Base-by-base conservation (phyloP, 345 rosid genomes). In the Clausena lansium region DNA sequence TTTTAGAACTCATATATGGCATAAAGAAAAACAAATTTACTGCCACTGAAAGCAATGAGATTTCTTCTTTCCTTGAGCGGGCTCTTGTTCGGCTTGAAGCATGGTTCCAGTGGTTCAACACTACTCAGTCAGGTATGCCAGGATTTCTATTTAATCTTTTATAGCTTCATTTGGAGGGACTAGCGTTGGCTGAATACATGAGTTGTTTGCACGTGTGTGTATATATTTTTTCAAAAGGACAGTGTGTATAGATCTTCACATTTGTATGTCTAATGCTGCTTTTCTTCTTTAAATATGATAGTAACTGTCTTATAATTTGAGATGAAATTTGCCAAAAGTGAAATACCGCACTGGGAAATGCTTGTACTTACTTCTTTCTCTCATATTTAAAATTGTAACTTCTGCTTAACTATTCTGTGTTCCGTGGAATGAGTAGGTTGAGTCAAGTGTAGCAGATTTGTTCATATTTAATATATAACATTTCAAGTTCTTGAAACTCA, bases 71-170 rank as follows among this genome's bases (percentile, higher is more conserved):
- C 84, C 84, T 95, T 25, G 87, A 84, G 35, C 82, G 83, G 61
- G 99, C 98, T 67, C 87, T 82, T 84, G 85, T 87, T 78, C 90
- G 98, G 19, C 86, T 95, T 77, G 97, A 93, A 77, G 95, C 93
- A 77, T 93, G 99, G 97, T 92, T 88, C 82, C 87, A 90, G 50
- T 95, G 98, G 99, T 93, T 89, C 83, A 87, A 91, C 78, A 90
- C 95, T 17, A 90, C 97, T 32, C 97, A 95, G 74, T 84, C 86
- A 88, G 97, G 99, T 93, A 89, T 28, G 15, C 78, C 41, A 36
- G 28, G 50, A 54, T 59, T 70, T 69, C 55, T 22, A 52, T 68
- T 63, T 55, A 20, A 35, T 39, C 19, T 71, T 66, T 73, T 67
- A 19, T 36, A 10, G 33, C 61, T 55, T 22, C 39, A 20, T 15